Conservation (phyloP, 148 eudicot genomes). For the Rhododendron ovatum region DNA sequence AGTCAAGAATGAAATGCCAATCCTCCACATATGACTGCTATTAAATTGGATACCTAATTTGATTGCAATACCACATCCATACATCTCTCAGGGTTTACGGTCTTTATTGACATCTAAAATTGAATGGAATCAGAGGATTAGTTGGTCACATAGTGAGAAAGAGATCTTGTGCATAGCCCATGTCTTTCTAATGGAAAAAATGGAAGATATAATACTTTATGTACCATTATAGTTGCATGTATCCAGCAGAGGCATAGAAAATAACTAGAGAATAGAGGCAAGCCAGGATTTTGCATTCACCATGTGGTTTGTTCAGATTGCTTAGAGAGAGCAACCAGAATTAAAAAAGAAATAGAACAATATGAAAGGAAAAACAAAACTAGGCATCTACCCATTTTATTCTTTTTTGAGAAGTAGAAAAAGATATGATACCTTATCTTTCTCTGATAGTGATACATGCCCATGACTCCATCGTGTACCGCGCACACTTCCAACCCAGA, state of each 20-base stretch:
- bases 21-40: background rate
- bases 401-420: background rate
- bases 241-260: background rate
- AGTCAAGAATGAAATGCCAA: background rate
- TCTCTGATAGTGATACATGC: conserved; percentile 62
- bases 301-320: background rate
- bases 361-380: background rate
- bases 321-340: background rate
- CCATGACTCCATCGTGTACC: conserved; percentile 94
- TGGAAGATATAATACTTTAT: background rate
- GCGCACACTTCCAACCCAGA: conserved; percentile 87
- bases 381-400: background rate
- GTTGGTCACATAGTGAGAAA: background rate
- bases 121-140: background rate
- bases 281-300: background rate
- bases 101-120: background rate
- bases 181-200: background rate
- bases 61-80: background rate
- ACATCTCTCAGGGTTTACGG: background rate
- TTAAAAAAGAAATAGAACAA: background rate
- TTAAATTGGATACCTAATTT: background rate
- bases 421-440: conserved; percentile 50
- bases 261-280: background rate
- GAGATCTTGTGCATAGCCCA: background rate
- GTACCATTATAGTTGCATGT: background rate